Conservation (phyloP, 2,329 filamentous ascomycete species). For the Scortechinia acanthostroma region DNA sequence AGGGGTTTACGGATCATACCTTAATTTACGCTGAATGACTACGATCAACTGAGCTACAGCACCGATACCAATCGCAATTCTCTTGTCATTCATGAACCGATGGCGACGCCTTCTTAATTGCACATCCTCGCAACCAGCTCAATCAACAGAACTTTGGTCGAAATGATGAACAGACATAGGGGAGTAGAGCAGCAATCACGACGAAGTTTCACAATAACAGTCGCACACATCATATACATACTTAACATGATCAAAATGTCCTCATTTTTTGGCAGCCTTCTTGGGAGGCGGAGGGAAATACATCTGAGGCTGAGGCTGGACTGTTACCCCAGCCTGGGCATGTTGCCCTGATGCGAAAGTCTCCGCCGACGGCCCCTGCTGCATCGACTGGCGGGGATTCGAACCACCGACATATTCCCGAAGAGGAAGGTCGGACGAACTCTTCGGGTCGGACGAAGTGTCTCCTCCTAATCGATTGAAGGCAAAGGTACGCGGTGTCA, state of each 20-base stretch:
- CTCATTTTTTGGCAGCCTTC: conserved; percentile 15
- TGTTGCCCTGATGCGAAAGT: not conserved
- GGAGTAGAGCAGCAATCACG: not conserved
- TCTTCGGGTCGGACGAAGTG: too few species aligned
- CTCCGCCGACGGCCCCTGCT: not conserved
- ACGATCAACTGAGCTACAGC: too few species aligned
- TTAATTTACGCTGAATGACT: too few species aligned
- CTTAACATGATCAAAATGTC: too few species aligned
- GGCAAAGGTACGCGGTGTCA: conserved; percentile 22
- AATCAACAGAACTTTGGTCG: conserved; percentile 1
- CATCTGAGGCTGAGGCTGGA: conserved; percentile 14
- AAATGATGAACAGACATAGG: too few species aligned
- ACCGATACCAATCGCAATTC: too few species aligned
- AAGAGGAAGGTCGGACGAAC: conserved; percentile 8
- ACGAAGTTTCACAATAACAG: not conserved
- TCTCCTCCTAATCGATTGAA: conserved; percentile 26
- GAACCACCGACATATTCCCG: not conserved
- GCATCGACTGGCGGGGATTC: not conserved
- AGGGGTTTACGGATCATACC: too few species aligned
- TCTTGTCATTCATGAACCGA: too few species aligned
- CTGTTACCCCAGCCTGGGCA: too few species aligned
- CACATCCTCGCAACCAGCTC: not conserved
- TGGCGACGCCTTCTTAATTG: not conserved
- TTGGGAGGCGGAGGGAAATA: conserved; percentile 33
- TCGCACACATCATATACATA: not conserved